phyloP scores from a whole-genome alignment of 2,329 filamentous ascomycete genomes.

The Penicillium occitanis region DNA sequence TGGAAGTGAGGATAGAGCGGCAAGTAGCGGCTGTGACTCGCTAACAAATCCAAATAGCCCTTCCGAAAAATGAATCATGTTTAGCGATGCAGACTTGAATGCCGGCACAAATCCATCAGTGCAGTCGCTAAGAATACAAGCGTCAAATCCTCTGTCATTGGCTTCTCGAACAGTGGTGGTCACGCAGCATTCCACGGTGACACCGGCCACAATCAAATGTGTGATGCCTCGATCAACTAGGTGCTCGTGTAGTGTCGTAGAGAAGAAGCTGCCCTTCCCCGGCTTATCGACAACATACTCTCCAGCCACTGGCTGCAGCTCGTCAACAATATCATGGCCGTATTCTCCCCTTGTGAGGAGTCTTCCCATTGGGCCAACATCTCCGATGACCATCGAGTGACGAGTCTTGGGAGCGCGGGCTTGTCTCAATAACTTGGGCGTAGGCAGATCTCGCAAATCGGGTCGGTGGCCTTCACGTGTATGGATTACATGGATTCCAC shows the following conservation, averaged over 20 bases:
- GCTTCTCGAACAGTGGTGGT: constrained; percentile 57
- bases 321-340: constrained; percentile 57
- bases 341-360: constrained; percentile 55
- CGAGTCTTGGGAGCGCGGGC: constrained; percentile 46
- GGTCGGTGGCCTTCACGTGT: constrained; percentile 53
- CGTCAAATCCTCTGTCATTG: constrained; percentile 62
- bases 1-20: constrained; percentile 12
- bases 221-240: constrained; percentile 58
- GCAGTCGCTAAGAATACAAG: constrained; percentile 53
- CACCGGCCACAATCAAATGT: constrained; percentile 58
- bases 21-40: constrained; percentile 27
- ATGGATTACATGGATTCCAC: constrained; percentile 49
- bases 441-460: constrained; percentile 54
- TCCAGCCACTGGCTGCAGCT: constrained; percentile 51
- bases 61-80: constrained; percentile 40
- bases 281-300: constrained; percentile 60
- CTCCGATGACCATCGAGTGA: constrained; percentile 52
- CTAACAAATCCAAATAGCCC: constrained; percentile 38
- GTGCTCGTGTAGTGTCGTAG: constrained; percentile 54
- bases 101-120: constrained; percentile 35
- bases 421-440: constrained; percentile 53
- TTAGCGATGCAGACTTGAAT: constrained; percentile 39
- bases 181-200: constrained; percentile 61
- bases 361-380: constrained; percentile 54
- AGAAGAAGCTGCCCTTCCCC: constrained; percentile 61